phyloP scores from a whole-genome alignment of 345 rosid genomes.

The Linum trigynum region DNA sequence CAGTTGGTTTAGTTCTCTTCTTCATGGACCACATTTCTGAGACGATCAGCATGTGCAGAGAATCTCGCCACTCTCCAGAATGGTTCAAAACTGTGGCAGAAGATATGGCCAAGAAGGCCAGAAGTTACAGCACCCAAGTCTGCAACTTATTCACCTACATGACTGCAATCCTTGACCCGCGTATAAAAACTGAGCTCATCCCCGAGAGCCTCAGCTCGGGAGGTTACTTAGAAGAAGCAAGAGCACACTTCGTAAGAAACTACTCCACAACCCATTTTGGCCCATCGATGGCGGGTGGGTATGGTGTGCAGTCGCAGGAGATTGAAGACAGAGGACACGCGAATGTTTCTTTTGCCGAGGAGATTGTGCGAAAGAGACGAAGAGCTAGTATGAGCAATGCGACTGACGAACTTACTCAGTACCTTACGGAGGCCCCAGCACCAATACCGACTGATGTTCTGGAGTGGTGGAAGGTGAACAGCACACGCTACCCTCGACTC shows the following conservation, averaged over 20 bases:
- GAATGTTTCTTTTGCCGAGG: conserved; percentile 80
- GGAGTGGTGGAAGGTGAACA: conserved; percentile 93
- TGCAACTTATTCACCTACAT: conserved; percentile 76
- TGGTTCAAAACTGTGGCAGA: conserved; percentile 81
- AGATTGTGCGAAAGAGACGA: conserved; percentile 82
- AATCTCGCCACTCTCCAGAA: conserved; percentile 61
- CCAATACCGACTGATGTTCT: conserved; percentile 76
- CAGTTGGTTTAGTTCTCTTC: conserved; percentile 76
- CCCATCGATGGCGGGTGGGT: conserved; percentile 42
- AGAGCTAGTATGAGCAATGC: conserved; percentile 59
- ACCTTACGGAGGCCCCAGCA: conserved; percentile 79
- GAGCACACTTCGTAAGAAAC: conserved; percentile 58
- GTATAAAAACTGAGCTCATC: conserved; percentile 74
- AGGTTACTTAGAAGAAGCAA: conserved; percentile 78
- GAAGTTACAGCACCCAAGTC: conserved; percentile 60
- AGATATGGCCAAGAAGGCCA: conserved; percentile 75
- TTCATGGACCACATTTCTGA: conserved; percentile 94
- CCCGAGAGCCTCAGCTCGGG: conserved; percentile 65
- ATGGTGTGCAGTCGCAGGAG: conserved; percentile 44
- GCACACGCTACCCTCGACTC: conserved; percentile 74
- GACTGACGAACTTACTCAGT: conserved; percentile 82
- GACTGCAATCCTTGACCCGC: conserved; percentile 84
- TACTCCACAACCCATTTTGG: conserved; percentile 53
- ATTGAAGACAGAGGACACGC: conserved; percentile 50
- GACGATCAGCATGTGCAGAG: conserved; percentile 56